Conservation (phyloP, 805 yeast genomes). For the Novakomyces olei region DNA sequence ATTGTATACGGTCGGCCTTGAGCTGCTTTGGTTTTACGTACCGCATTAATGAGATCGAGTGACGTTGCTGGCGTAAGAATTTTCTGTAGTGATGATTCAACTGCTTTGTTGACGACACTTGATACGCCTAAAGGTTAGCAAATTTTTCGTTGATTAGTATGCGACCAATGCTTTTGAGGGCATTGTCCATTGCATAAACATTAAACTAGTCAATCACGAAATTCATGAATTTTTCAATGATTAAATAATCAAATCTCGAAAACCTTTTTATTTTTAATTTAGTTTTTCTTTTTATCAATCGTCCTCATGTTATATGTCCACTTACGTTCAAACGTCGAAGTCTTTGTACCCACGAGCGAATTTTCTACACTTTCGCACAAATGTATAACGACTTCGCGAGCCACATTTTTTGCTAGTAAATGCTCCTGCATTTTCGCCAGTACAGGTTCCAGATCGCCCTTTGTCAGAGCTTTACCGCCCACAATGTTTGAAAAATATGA, state of each 20-base stretch:
- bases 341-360: conserved; percentile 49
- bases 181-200: too few species aligned
- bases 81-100: conserved; percentile 26
- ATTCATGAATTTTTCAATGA: too few species aligned
- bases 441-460: conserved; percentile 42
- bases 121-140: too few species aligned
- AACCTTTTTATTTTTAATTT: too few species aligned
- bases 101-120: conserved; percentile 35
- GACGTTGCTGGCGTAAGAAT: conserved; percentile 83
- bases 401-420: conserved; percentile 66
- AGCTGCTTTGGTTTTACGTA: conserved; percentile 23
- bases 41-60: conserved; percentile 63
- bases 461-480: conserved; percentile 47
- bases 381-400: conserved; percentile 65
- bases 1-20: conserved; percentile 61
- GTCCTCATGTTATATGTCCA: too few species aligned
- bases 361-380: conserved; percentile 48
- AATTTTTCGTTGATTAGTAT: too few species aligned
- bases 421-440: conserved; percentile 49
- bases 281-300: too few species aligned
- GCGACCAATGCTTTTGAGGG: too few species aligned
- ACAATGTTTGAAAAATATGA: conserved; percentile 37
- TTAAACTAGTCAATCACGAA: too few species aligned
- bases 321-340: conserved; percentile 51
- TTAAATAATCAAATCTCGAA: too few species aligned